phyloP scores from a whole-genome alignment of 495 filamentous ascomycete species.

The Entonaema liquescens region DNA sequence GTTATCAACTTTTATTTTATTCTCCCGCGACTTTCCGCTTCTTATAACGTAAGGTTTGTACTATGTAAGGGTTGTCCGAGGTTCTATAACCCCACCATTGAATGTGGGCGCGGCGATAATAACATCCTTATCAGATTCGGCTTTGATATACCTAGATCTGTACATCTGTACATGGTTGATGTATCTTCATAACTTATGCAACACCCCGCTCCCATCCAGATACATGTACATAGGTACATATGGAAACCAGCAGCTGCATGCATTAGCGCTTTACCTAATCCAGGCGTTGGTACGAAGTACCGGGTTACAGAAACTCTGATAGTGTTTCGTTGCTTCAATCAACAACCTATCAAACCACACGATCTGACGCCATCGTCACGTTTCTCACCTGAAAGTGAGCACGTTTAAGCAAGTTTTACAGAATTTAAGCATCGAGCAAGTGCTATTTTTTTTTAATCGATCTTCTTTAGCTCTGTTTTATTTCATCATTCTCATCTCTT shows the following conservation, averaged over 20 bases:
- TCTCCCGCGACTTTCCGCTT: constrained; percentile 22
- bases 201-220: too few relatives aligned
- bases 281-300: constrained; percentile 5
- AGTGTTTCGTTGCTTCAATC: not conserved
- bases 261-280: not conserved
- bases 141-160: not conserved
- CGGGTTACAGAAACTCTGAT: constrained; percentile 19
- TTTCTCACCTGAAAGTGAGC: constrained; percentile 32
- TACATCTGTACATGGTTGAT: too few relatives aligned
- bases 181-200: too few relatives aligned
- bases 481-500: not conserved
- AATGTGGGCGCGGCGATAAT: not conserved
- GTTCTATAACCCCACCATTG: constrained; percentile 10
- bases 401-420: constrained; percentile 45
- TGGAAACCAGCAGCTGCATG: not conserved
- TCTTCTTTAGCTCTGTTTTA: not conserved
- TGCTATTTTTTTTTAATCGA: not conserved
- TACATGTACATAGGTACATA: not conserved
- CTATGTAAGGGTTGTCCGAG: constrained; percentile 10
- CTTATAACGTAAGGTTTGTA: constrained; percentile 12
- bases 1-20: not conserved
- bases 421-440: not conserved
- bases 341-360: constrained; percentile 2
- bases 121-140: not conserved
- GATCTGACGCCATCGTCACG: constrained; percentile 28